These are phyloP conservation scores for Dictyostelium brefeldianum DNA, from an alignment of 78 protist species.

Conservation along the genomic window DNA sequence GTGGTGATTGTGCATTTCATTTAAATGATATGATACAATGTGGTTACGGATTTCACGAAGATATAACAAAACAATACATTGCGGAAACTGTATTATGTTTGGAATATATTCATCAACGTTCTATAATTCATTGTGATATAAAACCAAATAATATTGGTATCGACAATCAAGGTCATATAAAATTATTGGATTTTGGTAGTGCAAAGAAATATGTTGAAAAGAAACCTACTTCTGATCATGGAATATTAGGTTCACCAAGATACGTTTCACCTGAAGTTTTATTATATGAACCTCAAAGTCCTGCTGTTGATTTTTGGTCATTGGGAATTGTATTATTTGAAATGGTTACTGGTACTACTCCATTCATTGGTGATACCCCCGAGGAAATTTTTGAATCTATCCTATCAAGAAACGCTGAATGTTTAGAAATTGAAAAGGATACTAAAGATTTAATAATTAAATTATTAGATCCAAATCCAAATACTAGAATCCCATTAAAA, in stretches of 20 bases:
- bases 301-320: conserved; percentile 96
- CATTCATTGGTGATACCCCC: conserved; percentile 87
- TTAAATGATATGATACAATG: conserved; percentile 13
- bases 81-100: conserved; percentile 84
- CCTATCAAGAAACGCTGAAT: conserved; percentile 35
- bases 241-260: conserved; percentile 98
- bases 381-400: conserved; percentile 77
- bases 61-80: conserved; percentile 65
- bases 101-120: conserved; percentile 81
- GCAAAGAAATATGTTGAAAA: conserved; percentile 62
- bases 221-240: conserved; percentile 10
- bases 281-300: conserved; percentile 86
- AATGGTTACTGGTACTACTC: conserved; percentile 89
- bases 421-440: conserved; percentile 32
- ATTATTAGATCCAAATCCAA: conserved; percentile 51
- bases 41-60: conserved; percentile 34
- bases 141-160: conserved; percentile 90
- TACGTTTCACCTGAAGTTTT: conserved; percentile 95
- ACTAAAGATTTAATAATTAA: conserved; percentile 70
- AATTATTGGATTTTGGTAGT: conserved; percentile 86
- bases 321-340: conserved; percentile 92
- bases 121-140: conserved; percentile 86
- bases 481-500: conserved; percentile 47
- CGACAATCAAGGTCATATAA: conserved; percentile 86
- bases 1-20: conserved; percentile 81